Percentiles rank a stretch among this genome's conserved stretches.
Evolutionary conservation across 208 protist genomes (phyloP).

Genomic region (Crithidia sp.): DNA sequence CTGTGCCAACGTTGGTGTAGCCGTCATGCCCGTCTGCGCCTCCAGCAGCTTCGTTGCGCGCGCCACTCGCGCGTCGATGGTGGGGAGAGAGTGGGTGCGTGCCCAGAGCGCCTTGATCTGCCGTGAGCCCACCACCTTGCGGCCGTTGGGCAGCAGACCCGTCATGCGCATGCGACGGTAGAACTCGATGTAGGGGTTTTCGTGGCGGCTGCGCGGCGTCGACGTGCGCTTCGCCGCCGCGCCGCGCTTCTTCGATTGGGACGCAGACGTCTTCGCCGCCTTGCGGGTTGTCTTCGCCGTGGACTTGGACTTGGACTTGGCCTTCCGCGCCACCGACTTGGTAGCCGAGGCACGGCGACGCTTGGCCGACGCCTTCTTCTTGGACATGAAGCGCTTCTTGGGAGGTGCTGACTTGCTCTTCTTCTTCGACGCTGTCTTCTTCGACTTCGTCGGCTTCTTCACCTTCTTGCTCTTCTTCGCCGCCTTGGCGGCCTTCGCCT

Average conservation of each 20-base stretch:
- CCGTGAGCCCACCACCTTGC: conserved; percentile 27
- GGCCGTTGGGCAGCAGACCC: conserved; percentile 45
- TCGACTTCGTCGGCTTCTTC: conserved; percentile 1
- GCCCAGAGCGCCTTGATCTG: conserved; percentile 51
- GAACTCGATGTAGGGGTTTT: conserved; percentile 47
- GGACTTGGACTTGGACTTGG: not conserved
- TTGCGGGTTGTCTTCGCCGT: conserved; percentile 6
- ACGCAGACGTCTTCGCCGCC: conserved; percentile 8
- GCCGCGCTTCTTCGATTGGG: not conserved
- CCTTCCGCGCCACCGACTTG: not conserved
- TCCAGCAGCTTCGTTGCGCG: conserved; percentile 27
- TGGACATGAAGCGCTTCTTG: not conserved
- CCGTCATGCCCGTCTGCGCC: conserved; percentile 12
- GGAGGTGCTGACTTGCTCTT: not conserved
- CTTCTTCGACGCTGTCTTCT: conserved; percentile 7
- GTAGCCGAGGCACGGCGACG: not conserved
- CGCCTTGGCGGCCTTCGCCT: conserved; percentile 1
- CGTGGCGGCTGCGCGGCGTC: not conserved
- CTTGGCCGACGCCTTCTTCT: conserved; percentile 2
- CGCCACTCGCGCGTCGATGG: conserved; percentile 30
- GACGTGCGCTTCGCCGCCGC: not conserved
- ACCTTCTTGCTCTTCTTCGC: not conserved
- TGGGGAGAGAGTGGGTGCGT: conserved; percentile 34
- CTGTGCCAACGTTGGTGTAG: not conserved
- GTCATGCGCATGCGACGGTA: conserved; percentile 53